Conservation (phyloP, 1,284 basidiomycete genomes). For the Ustilago curta region DNA sequence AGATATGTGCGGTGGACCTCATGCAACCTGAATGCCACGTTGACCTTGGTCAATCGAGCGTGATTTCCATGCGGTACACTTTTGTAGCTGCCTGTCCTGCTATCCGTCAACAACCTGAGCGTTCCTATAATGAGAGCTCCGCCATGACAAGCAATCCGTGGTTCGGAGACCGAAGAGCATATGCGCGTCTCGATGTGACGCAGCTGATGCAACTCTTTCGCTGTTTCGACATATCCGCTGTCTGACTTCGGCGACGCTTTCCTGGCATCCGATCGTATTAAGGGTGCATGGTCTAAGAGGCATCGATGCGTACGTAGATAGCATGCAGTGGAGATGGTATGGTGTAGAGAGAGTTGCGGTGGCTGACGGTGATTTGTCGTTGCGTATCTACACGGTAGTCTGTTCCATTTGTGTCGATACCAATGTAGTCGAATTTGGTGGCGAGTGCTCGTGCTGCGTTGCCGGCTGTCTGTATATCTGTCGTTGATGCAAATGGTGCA, state of each 20-base stretch:
- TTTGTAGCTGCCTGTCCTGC: neutral
- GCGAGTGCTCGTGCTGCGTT: conserved; percentile 32
- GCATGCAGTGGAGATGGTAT: neutral
- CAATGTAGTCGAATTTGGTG: neutral
- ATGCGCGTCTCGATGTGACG: no score
- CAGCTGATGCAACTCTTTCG: no score
- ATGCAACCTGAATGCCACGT: neutral
- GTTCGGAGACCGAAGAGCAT: neutral
- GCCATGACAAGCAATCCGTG: neutral
- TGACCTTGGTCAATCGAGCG: neutral
- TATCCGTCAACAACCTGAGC: neutral
- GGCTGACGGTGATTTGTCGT: neutral
- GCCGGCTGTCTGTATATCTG: conserved; percentile 20
- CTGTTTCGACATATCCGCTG: neutral
- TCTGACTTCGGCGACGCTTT: neutral
- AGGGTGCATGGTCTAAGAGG: neutral
- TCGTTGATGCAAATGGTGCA: neutral
- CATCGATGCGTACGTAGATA: conserved; percentile 16
- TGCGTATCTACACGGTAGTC: neutral
- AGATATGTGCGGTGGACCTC: neutral
- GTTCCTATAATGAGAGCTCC: neutral
- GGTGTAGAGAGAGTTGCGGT: conserved; percentile 1
- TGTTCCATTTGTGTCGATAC: neutral
- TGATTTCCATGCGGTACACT: neutral
- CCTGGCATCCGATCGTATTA: neutral